Evolutionary conservation across 139 green algal genomes (phyloP), one percentile per base, ranked within the genome.

Genomic region (Haematococcus lacustris): DNA sequence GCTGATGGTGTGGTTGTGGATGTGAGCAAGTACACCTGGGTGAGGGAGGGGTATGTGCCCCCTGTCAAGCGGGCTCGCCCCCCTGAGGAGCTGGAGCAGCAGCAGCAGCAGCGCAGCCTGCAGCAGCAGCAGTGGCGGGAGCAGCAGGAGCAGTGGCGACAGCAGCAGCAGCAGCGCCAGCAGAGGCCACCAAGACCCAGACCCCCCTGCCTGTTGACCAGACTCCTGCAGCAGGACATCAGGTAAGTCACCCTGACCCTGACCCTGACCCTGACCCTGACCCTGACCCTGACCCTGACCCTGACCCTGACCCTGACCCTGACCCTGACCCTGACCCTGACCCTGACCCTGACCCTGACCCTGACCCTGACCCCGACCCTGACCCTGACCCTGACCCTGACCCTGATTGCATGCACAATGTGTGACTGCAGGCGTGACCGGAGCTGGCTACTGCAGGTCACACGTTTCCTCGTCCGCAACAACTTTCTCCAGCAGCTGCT

Each of bases 361-460:
- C n/a, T n/a, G n/a, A n/a, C n/a, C n/a, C n/a, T n/a, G n/a, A n/a
- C n/a, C n/a, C n/a, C n/a, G n/a, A n/a, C n/a, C n/a, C n/a, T n/a
- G n/a, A n/a, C n/a, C n/a, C n/a, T n/a, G n/a, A n/a, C n/a, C n/a
- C n/a, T n/a, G n/a, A n/a, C n/a, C n/a, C n/a, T n/a, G n/a, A n/a
- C n/a, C n/a, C n/a, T n/a, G n/a, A n/a, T n/a, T n/a, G n/a, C n/a
- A n/a, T n/a, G n/a, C n/a, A n/a, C n/a, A n/a, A n/a, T n/a, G n/a
- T n/a, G n/a, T n/a, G 5, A 9, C 9, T 74, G 71, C 71, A 76
- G 78, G 65, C 73, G 76, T 26, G 78, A 83, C 53, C 53, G 73
- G 17, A 83, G 78, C 78, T 83, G 78, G 78, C 64, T 83, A 70
- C 70, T 83, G 73, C 78, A 83, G 73, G 69, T 62, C 37, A 68